A percentile compares a stretch with the other conserved stretches of the same genome.
phyloP scores from a whole-genome alignment of 108 stramenopile genomes.

The Epipyxis sp. region DNA sequence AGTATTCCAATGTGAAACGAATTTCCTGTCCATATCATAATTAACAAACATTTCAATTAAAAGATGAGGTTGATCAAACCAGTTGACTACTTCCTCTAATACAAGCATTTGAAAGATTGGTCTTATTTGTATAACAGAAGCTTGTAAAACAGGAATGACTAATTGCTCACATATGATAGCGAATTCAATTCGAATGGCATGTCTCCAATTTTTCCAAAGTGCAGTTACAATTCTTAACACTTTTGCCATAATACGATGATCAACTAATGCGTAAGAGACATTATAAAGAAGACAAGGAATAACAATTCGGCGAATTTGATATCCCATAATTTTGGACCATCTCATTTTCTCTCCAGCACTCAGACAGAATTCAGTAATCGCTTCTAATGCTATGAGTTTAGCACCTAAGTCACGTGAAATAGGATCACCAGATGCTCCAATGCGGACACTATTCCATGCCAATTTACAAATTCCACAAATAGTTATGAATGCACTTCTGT shows the following conservation, averaged over 20 bases:
- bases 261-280: slow-evolving; percentile 64
- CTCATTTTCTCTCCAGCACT: slow-evolving; percentile 9
- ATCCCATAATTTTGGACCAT: slow-evolving; percentile 60
- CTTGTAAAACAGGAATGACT: slow-evolving; percentile 66
- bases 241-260: slow-evolving; percentile 56
- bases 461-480: slow-evolving; percentile 41
- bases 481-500: slow-evolving; percentile 40
- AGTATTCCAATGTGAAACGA: slow-evolving; percentile 64
- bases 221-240: slow-evolving; percentile 63
- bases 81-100: slow-evolving; percentile 63
- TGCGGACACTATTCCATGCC: slow-evolving; percentile 66
- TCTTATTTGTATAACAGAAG: slow-evolving; percentile 29
- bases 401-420: slow-evolving; percentile 36
- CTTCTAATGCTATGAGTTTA: slow-evolving; percentile 8
- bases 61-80: slow-evolving; percentile 66
- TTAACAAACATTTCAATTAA: slow-evolving; percentile 72
- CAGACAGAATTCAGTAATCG: slow-evolving; percentile 3
- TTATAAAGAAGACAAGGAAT: slow-evolving; percentile 72
- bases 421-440: slow-evolving; percentile 63
- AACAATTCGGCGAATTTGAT: slow-evolving; percentile 72
- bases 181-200: slow-evolving; percentile 71
- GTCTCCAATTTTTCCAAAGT: slow-evolving; percentile 67
- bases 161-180: slow-evolving; percentile 78
- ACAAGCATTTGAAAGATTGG: slow-evolving; percentile 59
- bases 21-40: slow-evolving; percentile 62